These are phyloP conservation scores for Auricularia sp. DNA, from an alignment of 768 basidiomycete species.

Conservation along the genomic window DNA sequence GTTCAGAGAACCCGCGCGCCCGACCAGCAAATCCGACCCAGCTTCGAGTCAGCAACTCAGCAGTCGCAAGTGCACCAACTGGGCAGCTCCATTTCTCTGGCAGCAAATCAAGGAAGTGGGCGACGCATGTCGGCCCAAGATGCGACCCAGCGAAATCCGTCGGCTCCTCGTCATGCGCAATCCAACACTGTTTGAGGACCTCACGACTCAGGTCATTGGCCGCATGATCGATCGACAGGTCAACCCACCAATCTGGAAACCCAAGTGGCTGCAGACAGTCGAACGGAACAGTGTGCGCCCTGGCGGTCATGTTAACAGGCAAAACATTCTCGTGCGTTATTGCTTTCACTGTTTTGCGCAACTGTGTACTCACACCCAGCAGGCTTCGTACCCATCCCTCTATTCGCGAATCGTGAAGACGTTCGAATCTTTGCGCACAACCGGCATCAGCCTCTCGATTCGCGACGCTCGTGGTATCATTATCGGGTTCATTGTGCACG, in stretches of 20 bases:
- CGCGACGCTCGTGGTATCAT: slow-evolving; percentile 22
- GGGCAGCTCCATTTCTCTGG: not conserved
- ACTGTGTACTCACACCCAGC: not conserved
- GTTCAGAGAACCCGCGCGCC: not conserved
- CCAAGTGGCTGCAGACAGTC: not conserved
- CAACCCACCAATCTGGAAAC: not conserved
- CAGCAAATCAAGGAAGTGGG: not conserved
- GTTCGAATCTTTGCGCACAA: slow-evolving; percentile 14
- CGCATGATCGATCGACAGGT: not conserved
- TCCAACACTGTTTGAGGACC: not conserved
- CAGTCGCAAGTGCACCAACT: not conserved
- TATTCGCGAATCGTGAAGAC: slow-evolving; percentile 11
- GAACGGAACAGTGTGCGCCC: not conserved
- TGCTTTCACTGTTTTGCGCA: not conserved
- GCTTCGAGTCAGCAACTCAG: not conserved
- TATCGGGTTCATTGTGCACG: slow-evolving; percentile 17
- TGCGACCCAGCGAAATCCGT: not conserved
- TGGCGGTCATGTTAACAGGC: not conserved
- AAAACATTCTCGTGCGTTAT: not conserved
- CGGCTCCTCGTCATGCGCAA: not conserved
- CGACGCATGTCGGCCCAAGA: not conserved
- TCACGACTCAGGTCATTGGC: not conserved
- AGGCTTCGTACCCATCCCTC: slow-evolving; percentile 10
- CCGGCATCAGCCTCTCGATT: slow-evolving; percentile 17
- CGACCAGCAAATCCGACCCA: not conserved